Percentiles rank a stretch among this genome's conserved stretches.
phyloP scores from a whole-genome alignment of 2,329 filamentous ascomycete species.

The Metarhizium album region DNA sequence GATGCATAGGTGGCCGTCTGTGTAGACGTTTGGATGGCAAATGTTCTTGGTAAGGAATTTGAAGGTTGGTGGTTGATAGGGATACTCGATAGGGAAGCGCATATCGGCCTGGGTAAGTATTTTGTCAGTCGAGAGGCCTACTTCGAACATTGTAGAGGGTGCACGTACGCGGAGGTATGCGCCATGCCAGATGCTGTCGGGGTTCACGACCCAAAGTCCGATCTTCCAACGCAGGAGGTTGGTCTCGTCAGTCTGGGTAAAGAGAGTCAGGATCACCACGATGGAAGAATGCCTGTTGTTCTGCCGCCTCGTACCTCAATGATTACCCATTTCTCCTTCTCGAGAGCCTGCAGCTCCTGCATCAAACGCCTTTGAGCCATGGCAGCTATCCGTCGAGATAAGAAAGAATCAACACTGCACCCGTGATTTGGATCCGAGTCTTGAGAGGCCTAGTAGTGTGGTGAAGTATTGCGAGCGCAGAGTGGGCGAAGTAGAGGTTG shows the following conservation, averaged over 20 bases:
- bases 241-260: conserved; percentile 56
- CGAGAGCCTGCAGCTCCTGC: conserved; percentile 73
- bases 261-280: not conserved
- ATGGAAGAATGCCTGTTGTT: not conserved
- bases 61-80: conserved; percentile 81
- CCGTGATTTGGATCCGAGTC: not conserved
- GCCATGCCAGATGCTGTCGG: conserved; percentile 83
- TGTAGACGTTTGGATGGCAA: conserved; percentile 89
- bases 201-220: conserved; percentile 84
- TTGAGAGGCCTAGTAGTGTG: not conserved
- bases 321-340: conserved; percentile 88
- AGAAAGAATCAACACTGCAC: not conserved
- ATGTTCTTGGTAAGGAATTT: conserved; percentile 65
- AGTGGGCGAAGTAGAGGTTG: too few relatives aligned
- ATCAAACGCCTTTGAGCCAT: conserved; percentile 66
- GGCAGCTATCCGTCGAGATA: conserved; percentile 10
- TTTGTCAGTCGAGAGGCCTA: not conserved
- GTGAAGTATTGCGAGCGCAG: too few relatives aligned
- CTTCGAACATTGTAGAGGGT: conserved; percentile 7
- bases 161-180: conserved; percentile 66
- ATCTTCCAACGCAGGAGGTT: conserved; percentile 83
- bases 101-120: conserved; percentile 55
- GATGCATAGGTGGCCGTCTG: conserved; percentile 85
- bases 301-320: conserved; percentile 55
- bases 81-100: conserved; percentile 81